Percentiles rank a stretch among this genome's conserved stretches.
phyloP scores from a whole-genome alignment of 2,329 filamentous ascomycete species.

The Calonectria pauciramosa region DNA sequence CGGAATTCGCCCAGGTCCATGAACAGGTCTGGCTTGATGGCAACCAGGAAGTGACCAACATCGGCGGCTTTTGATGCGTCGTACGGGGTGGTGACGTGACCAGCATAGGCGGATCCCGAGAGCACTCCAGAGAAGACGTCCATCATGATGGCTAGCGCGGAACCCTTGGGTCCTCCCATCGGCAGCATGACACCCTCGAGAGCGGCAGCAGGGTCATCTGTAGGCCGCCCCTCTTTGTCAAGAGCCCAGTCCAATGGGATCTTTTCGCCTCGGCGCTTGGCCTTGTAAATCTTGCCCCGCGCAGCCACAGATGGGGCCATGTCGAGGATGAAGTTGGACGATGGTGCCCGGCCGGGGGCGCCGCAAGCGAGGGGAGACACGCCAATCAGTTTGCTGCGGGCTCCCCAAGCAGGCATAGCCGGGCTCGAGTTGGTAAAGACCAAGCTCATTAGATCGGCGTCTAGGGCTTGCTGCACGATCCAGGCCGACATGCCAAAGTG shows the following conservation, averaged over 20 bases:
- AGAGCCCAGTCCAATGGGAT: conserved; percentile 83
- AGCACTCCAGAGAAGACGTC: conserved; percentile 87
- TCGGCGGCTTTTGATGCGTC: conserved; percentile 77
- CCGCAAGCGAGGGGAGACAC: conserved; percentile 83
- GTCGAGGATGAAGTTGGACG: conserved; percentile 76
- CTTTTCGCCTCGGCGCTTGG: conserved; percentile 74
- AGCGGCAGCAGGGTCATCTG: conserved; percentile 78
- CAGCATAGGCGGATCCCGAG: conserved; percentile 83
- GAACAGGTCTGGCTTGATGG: conserved; percentile 82
- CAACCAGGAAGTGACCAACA: conserved; percentile 81
- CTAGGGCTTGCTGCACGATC: conserved; percentile 82
- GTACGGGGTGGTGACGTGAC: conserved; percentile 82
- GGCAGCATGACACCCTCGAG: conserved; percentile 86
- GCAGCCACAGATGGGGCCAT: conserved; percentile 80
- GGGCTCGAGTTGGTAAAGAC: conserved; percentile 82
- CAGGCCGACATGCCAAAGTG: conserved; percentile 89
- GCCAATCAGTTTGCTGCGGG: conserved; percentile 77
- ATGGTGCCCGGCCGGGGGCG: conserved; percentile 72
- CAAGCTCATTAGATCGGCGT: conserved; percentile 77
- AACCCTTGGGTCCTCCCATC: conserved; percentile 88
- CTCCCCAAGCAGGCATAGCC: conserved; percentile 79
- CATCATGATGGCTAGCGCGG: conserved; percentile 86
- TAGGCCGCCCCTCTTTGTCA: conserved; percentile 76
- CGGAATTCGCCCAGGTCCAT: conserved; percentile 79
- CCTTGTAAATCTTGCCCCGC: conserved; percentile 81